A percentile compares a stretch with the other conserved stretches of the same genome.
phyloP scores from a whole-genome alignment of 768 basidiomycete genomes.

The Sarcodon sp. region DNA sequence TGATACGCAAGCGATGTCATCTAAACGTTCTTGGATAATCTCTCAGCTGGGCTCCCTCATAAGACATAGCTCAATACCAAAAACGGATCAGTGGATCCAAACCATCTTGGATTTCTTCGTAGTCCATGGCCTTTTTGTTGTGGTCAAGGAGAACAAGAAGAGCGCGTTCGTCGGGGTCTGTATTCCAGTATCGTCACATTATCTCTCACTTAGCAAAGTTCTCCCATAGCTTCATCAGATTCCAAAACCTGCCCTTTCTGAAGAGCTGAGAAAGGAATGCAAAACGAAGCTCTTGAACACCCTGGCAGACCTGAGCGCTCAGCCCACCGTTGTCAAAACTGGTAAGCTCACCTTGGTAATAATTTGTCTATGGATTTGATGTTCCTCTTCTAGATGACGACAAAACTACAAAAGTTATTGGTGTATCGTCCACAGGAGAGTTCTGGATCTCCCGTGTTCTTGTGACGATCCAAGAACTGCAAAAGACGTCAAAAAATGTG shows the following conservation, averaged over 20 bases:
- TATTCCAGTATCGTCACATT: conserved; percentile 5
- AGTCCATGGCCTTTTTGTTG: conserved; percentile 68
- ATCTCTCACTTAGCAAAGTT: background rate
- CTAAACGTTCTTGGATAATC: conserved; percentile 67
- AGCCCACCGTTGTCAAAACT: conserved; percentile 35
- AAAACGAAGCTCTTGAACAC: conserved; percentile 59
- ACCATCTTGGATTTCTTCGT: conserved; percentile 70
- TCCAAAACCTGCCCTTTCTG: conserved; percentile 62
- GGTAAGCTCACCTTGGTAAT: conserved; percentile 21
- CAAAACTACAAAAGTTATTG: conserved; percentile 40
- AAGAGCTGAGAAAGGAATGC: conserved; percentile 52
- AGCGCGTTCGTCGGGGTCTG: conserved; percentile 46
- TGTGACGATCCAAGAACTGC: conserved; percentile 37
- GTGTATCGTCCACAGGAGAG: conserved; percentile 56
- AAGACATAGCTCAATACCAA: conserved; percentile 69
- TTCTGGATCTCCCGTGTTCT: conserved; percentile 71
- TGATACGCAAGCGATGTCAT: conserved; percentile 33
- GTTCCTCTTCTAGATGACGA: conserved; percentile 23
- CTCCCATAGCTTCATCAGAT: conserved; percentile 39
- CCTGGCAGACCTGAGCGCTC: conserved; percentile 60
- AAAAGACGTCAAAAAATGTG: conserved; percentile 61
- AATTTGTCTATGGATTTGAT: background rate
- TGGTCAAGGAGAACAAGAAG: conserved; percentile 64
- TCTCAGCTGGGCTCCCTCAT: conserved; percentile 76
- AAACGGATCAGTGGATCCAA: conserved; percentile 67